Evolutionary conservation across 345 rosid species (phyloP), one percentile per base, ranked within the genome.

Genomic region (Arabidopsis arenosa): DNA sequence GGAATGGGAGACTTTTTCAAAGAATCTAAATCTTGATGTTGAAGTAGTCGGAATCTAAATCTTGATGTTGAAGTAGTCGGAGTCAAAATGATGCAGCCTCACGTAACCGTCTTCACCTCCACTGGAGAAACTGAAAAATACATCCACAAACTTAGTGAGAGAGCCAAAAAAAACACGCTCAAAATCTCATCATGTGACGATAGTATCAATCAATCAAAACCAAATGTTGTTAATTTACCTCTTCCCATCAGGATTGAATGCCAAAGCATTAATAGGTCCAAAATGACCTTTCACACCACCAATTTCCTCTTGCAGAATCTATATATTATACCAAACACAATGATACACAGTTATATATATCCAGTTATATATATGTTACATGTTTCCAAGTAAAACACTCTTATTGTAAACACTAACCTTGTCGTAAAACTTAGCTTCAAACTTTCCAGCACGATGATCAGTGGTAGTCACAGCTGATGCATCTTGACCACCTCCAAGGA

Each of bases 401-500:
- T 47, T 13, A 5, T 54, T 35, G 2, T 44, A 44, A 44, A 61
- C 35, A 68, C 71, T 68, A 47, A 79, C 82, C 82, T 74, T 79
- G 78, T 93, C 96, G 45, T 52, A 95, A 76, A 93, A 95, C 74
- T 93, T 95, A 63, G 99, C 98, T 75, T 95, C 99, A 37, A 95
- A 95, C 81, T 95, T 93, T 60, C 99, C 98, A 41, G 99, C 97
- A 75, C 96, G 94, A 78, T 93, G 98, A 76, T 95, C 98, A 15
- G 98, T 93, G 40, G 96, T 95, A 5, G 99, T 95, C 59, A 95
- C 96, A 59, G 99, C 81, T 51, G 98, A 92, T 59, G 99, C 94
- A 79, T 92, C 96, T 76, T 93, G 99, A 80, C 99, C 99, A 81
- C 99, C 98, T 80, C 99, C 98, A 82, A 95, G 93, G 63, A 95